Evolutionary conservation across 78 protist species (phyloP), one percentile per base, ranked within the genome.

Genomic region (Creolimax fragrantissima): DNA sequence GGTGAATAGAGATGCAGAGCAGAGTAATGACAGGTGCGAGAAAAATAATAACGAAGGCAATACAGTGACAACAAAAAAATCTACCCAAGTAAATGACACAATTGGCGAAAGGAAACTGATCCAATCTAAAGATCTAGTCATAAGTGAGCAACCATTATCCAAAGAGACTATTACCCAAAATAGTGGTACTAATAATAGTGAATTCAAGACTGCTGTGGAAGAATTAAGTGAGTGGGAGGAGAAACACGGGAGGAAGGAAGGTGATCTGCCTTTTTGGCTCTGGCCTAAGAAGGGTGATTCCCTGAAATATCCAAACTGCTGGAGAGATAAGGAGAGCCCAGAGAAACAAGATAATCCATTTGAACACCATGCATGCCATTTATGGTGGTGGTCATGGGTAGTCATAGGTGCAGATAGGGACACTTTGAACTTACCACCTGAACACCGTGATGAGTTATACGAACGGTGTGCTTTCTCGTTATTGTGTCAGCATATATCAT

Each of bases 341-440:
- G 74, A 47, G 7, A 11, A 24, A 7, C 7, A 84, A 11, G 11
- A 84, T 11, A 84, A 84, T 84, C 88, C 88, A 11, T 84, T 84
- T 84, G 88, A 84, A 84, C 88, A 84, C 43, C 88, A 84, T 84
- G 88, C 43, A 42, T 84, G 88, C 43, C 41, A 41, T 11, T 7
- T 36, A 11, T 84, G 88, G 88, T 84, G 88, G 88, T 84, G 88
- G 88, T 84, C 88, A 11, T 84, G 43, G 41, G 43, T 84, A 11
- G 41, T 84, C 35, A 32, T 36, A 32, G 88, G 88, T 7, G 88
- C 88, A 11, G 88, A 84, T 84, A 7, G 88, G 41, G 43, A 36
- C 43, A 84, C 88, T 84, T 84, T 84, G 43, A 41, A 84, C 43
- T 32, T 84, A 36, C 88, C 88, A 7, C 43, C 7, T 11, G 88